These are phyloP conservation scores for Starmerella tilneyi DNA, from an alignment of 805 yeast species.

Conservation along the genomic window DNA sequence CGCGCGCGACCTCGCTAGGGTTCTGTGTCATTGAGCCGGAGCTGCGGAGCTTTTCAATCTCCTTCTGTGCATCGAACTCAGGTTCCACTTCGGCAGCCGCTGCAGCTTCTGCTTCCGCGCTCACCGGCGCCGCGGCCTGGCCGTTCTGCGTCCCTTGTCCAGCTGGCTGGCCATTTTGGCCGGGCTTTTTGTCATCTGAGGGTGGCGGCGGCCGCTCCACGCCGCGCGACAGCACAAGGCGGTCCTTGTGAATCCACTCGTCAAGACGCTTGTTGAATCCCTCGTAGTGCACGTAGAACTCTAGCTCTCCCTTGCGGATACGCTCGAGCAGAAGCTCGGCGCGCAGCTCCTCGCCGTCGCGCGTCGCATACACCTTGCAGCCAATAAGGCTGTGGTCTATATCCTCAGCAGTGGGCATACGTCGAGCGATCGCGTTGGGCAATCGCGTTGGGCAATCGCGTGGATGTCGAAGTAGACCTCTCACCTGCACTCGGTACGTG, in stretches of 20 bases:
- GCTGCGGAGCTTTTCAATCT: constrained; percentile 80
- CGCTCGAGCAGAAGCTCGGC: constrained; percentile 82
- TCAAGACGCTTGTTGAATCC: constrained; percentile 94
- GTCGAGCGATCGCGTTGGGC: no score
- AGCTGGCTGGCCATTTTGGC: no score
- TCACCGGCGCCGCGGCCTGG: constrained; percentile 31
- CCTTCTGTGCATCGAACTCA: constrained; percentile 81
- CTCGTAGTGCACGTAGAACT: constrained; percentile 85
- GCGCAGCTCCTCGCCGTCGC: constrained; percentile 66
- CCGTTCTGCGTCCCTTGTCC: no score
- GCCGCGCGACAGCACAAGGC: constrained; percentile 63
- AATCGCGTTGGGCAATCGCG: no score
- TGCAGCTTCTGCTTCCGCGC: constrained; percentile 23
- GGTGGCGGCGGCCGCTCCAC: constrained; percentile 52
- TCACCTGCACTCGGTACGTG: no score
- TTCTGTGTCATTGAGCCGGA: constrained; percentile 96
- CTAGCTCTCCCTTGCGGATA: constrained; percentile 61
- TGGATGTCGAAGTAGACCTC: no score
- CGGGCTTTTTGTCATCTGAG: constrained; percentile 31
- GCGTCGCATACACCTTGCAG: constrained; percentile 68
- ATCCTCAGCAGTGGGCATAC: not conserved
- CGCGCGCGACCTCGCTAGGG: constrained; percentile 78
- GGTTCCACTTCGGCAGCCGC: constrained; percentile 46
- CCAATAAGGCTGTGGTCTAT: constrained; percentile 38
- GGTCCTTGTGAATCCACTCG: constrained; percentile 74